phyloP scores from a whole-genome alignment of 2,329 filamentous ascomycete genomes.

The Chaetomiaceae sp. region DNA sequence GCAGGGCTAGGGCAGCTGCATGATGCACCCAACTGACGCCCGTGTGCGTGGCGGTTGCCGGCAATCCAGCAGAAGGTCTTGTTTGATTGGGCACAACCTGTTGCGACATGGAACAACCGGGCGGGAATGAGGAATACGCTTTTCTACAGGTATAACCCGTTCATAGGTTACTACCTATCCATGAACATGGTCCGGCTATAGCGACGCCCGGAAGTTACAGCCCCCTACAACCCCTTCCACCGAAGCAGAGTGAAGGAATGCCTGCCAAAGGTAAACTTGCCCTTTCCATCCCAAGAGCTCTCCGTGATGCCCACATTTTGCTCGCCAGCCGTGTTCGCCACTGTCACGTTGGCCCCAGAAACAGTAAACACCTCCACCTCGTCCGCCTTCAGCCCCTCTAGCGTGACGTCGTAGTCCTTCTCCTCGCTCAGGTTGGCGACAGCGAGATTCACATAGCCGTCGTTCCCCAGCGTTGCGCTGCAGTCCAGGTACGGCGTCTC shows the following conservation, averaged over 20 bases:
- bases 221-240: slow-evolving; percentile 6
- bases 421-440: slow-evolving; percentile 69
- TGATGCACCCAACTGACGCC: no score
- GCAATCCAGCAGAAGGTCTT: no score
- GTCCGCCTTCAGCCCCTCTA: slow-evolving; percentile 51
- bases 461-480: slow-evolving; percentile 54
- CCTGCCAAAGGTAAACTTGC: slow-evolving; percentile 61
- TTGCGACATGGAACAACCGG: no score
- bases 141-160: no score
- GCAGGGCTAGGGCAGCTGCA: no score
- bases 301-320: slow-evolving; percentile 50
- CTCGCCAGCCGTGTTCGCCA: slow-evolving; percentile 58
- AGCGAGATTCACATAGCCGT: slow-evolving; percentile 59
- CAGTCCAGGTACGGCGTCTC: slow-evolving; percentile 69
- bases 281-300: slow-evolving; percentile 58
- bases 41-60: no score
- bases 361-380: slow-evolving; percentile 60
- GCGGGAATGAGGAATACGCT: no score
- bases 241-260: slow-evolving; percentile 66
- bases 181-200: no score
- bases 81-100: no score
- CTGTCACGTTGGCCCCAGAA: slow-evolving; percentile 51
- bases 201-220: no score
- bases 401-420: slow-evolving; percentile 52
- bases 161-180: not conserved